phyloP scores from a whole-genome alignment of 345 rosid species.

The Populus ilicifolia region DNA sequence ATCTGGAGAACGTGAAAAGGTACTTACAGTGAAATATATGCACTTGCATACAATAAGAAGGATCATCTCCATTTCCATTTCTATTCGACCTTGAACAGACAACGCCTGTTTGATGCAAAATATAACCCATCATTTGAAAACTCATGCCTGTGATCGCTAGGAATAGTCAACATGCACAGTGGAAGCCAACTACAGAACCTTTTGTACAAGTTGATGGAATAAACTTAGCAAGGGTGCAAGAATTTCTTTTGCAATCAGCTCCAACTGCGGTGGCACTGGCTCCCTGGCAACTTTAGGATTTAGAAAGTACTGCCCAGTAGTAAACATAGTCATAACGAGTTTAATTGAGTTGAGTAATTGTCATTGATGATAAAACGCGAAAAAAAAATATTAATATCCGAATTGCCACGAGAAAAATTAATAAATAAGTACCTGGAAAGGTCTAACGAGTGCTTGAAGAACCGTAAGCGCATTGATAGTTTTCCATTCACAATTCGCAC shows the following conservation, averaged over 20 bases:
- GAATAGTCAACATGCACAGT: conserved; percentile 1
- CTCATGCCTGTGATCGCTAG: conserved; percentile 11
- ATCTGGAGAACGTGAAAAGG: background rate
- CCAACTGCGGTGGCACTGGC: conserved; percentile 78
- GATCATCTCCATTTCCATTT: conserved; percentile 52
- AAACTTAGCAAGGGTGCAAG: conserved; percentile 59
- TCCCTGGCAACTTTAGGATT: conserved; percentile 77
- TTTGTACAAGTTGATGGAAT: conserved; percentile 52
- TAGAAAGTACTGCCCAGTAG: conserved; percentile 57
- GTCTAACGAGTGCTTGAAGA: conserved; percentile 65
- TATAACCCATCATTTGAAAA: conserved; percentile 11
- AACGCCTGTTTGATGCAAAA: conserved; percentile 50
- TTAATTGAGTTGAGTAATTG: too few relatives aligned
- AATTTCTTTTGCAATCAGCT: conserved; percentile 59
- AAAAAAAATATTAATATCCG: background rate
- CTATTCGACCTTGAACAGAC: conserved; percentile 28
- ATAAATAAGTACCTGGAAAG: conserved; percentile 63
- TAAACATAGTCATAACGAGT: background rate
- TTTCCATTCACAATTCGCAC: conserved; percentile 42
- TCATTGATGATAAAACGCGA: background rate
- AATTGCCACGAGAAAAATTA: background rate
- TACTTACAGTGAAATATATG: conserved; percentile 71
- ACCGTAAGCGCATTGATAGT: conserved; percentile 55
- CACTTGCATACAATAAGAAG: conserved; percentile 69
- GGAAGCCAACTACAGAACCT: conserved; percentile 42